Percentiles rank a stretch among this genome's conserved stretches.
Conservation (phyloP, 2,329 filamentous ascomycete species). For the Nemania sp. region DNA sequence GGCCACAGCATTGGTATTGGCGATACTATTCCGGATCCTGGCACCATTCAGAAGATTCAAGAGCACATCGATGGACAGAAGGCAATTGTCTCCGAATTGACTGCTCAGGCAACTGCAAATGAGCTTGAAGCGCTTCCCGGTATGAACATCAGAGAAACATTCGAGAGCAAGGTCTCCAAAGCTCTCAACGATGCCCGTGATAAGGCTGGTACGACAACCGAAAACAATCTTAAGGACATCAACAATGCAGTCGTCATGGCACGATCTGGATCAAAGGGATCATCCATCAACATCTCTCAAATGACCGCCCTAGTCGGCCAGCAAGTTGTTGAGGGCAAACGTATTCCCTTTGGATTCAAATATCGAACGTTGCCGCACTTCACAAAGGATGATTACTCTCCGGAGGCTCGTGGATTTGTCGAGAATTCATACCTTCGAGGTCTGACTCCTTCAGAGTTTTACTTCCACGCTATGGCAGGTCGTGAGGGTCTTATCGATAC, state of each 20-base stretch:
- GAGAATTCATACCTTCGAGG: slow-evolving; percentile 98
- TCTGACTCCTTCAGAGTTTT: slow-evolving; percentile 93
- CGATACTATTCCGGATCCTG: slow-evolving; percentile 90
- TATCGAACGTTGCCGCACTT: slow-evolving; percentile 97
- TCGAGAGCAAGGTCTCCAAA: slow-evolving; percentile 95
- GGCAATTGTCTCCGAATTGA: slow-evolving; percentile 75
- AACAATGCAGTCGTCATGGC: slow-evolving; percentile 99
- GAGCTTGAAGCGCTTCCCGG: slow-evolving; percentile 89
- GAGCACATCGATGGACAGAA: slow-evolving; percentile 82
- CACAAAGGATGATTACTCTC: slow-evolving; percentile 98
- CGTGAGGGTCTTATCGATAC: slow-evolving; percentile 99
- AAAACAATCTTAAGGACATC: slow-evolving; percentile 88
- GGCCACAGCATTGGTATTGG: slow-evolving; percentile 98
- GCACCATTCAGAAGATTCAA: slow-evolving; percentile 84
- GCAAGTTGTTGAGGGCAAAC: slow-evolving; percentile 97
- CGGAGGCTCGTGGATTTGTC: slow-evolving; percentile 94
- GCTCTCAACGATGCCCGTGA: slow-evolving; percentile 95
- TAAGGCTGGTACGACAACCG: slow-evolving; percentile 88
- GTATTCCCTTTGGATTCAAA: slow-evolving; percentile 99
- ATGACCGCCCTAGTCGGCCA: slow-evolving; percentile 99
- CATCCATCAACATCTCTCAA: slow-evolving; percentile 98
- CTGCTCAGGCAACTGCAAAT: slow-evolving; percentile 79
- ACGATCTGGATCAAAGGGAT: slow-evolving; percentile 95
- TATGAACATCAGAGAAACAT: slow-evolving; percentile 98
- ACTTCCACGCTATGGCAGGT: slow-evolving; percentile 99